phyloP scores from a whole-genome alignment of 768 basidiomycete genomes.

The Leccinellum albellum region DNA sequence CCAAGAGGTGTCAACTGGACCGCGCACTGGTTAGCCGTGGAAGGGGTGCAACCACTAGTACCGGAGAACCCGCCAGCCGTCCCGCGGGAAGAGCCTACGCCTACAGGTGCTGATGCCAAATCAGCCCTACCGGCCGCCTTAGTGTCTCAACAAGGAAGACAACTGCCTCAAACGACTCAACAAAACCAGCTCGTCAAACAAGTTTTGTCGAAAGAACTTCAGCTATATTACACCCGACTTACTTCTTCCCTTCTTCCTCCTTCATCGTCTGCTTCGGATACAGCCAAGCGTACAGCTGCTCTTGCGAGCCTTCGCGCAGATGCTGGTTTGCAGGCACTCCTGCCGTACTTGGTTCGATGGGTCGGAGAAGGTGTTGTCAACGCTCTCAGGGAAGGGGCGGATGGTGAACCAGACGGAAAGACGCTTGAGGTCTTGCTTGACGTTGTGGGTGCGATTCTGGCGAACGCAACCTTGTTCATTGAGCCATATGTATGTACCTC shows the following conservation, averaged over 20 bases:
- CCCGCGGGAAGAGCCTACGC: constrained; percentile 48
- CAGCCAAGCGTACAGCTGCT: constrained; percentile 79
- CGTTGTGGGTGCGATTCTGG: constrained; percentile 78
- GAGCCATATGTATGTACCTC: constrained; percentile 86
- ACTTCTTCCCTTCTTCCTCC: constrained; percentile 78
- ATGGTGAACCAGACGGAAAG: constrained; percentile 63
- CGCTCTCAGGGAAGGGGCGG: constrained; percentile 46
- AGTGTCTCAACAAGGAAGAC: constrained; percentile 23
- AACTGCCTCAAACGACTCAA: constrained; percentile 32
- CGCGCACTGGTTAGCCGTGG: constrained; percentile 97
- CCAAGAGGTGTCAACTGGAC: constrained; percentile 83
- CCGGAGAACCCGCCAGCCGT: constrained; percentile 92
- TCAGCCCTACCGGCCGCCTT: constrained; percentile 26
- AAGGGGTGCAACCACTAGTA: constrained; percentile 95
- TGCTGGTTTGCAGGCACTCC: constrained; percentile 83
- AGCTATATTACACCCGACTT: constrained; percentile 90
- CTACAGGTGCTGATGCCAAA: constrained; percentile 26
- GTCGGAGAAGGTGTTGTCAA: constrained; percentile 82
- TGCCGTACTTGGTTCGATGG: constrained; percentile 96
- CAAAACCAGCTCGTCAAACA: constrained; percentile 83
- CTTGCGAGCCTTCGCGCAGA: constrained; percentile 86
- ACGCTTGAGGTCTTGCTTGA: constrained; percentile 80
- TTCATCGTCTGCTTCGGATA: constrained; percentile 40
- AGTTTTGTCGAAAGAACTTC: constrained; percentile 88
- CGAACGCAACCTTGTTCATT: constrained; percentile 85